Conservation (phyloP, 1,139 yeast species). For the Diutina mesorugosa region DNA sequence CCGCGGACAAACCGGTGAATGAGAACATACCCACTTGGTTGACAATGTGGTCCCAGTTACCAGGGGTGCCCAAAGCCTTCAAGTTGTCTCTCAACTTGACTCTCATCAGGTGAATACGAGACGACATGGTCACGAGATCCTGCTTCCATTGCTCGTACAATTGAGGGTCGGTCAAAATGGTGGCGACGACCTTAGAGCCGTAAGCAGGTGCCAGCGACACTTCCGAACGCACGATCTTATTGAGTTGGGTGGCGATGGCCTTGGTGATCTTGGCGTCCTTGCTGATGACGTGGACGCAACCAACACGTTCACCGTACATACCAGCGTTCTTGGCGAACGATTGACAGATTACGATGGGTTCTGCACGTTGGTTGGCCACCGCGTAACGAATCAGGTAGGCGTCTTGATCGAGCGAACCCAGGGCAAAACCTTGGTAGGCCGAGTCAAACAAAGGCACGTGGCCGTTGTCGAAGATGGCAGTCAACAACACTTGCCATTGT, state of each 20-base stretch:
- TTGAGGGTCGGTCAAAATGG: constrained; percentile 51
- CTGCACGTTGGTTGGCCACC: constrained; percentile 28
- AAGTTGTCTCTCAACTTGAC: constrained; percentile 42
- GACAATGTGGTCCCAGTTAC: constrained; percentile 88
- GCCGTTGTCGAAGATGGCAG: constrained; percentile 25
- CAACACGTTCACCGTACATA: constrained; percentile 96
- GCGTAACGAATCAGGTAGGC: constrained; percentile 84
- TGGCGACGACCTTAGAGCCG: constrained; percentile 86
- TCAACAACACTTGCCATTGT: constrained; percentile 28
- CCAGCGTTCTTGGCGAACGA: constrained; percentile 98
- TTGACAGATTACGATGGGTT: constrained; percentile 69
- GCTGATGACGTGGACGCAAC: constrained; percentile 68
- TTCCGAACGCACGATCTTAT: constrained; percentile 69
- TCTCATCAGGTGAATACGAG: constrained; percentile 75
- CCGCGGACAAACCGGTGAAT: constrained; percentile 72
- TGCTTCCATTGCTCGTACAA: constrained; percentile 72
- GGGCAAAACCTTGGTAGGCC: constrained; percentile 63
- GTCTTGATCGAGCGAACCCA: constrained; percentile 75
- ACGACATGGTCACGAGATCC: constrained; percentile 82
- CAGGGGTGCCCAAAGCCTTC: constrained; percentile 54
- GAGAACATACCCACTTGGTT: constrained; percentile 96
- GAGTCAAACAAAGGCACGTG: constrained; percentile 34
- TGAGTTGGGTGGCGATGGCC: constrained; percentile 64
- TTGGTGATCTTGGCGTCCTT: constrained; percentile 15
- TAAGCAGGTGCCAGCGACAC: constrained; percentile 92